phyloP scores from a whole-genome alignment of 2,329 filamentous ascomycete species.

The Aspergillus versicolor region DNA sequence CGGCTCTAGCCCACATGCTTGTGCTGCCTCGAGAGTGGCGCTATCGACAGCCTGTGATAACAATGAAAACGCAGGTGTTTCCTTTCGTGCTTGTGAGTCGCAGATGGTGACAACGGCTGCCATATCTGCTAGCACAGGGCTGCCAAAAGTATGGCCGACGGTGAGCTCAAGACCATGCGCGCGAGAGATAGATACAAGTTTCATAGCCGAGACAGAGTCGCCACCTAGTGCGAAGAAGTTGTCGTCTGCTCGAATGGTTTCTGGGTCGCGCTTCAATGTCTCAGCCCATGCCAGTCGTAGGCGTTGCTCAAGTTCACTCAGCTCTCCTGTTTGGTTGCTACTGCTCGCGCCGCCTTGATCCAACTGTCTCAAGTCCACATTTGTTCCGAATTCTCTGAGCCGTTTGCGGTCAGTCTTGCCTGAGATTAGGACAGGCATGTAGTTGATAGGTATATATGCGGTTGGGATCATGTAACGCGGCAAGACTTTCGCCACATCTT shows the following conservation, averaged over 20 bases:
- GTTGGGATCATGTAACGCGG: conserved; percentile 39
- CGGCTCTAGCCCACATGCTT: conserved; percentile 31
- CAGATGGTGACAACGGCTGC: conserved; percentile 34
- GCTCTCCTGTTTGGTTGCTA: conserved; percentile 18
- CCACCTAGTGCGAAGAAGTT: conserved; percentile 41
- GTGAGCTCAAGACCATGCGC: conserved; percentile 32
- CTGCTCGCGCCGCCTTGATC: conserved; percentile 20
- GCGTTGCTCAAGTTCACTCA: conserved; percentile 33
- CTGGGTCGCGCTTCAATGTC: conserved; percentile 28
- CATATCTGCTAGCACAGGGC: conserved; percentile 43
- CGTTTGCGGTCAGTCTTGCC: conserved; percentile 47
- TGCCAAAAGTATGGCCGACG: conserved; percentile 36
- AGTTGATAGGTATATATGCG: conserved; percentile 44
- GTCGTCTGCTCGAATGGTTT: conserved; percentile 36
- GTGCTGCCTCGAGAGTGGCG: conserved; percentile 38
- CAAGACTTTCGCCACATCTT: conserved; percentile 26
- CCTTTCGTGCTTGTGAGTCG: conserved; percentile 24
- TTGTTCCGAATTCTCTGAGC: conserved; percentile 34
- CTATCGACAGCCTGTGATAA: conserved; percentile 34
- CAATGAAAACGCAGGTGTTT: conserved; percentile 30
- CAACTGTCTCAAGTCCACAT: conserved; percentile 32
- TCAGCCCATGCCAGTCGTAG: conserved; percentile 37
- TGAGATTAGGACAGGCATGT: conserved; percentile 44
- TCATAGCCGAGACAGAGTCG: conserved; percentile 37
- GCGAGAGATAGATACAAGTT: conserved; percentile 32